Base-by-base conservation (phyloP, 441 rosid species). In the Populus hybrid region DNA sequence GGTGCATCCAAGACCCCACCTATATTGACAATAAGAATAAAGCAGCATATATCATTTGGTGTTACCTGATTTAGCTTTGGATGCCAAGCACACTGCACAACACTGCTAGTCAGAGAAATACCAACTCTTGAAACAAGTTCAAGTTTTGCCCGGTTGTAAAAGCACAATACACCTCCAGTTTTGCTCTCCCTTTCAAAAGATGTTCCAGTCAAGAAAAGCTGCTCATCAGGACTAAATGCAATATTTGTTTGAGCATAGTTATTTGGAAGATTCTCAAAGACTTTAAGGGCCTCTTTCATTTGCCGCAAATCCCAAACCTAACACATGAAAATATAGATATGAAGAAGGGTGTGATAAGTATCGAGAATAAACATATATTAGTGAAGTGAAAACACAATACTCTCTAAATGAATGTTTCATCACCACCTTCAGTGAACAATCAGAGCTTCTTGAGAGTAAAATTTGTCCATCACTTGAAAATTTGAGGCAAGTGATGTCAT, bases 281-380 rank as follows among this genome's bases (percentile, higher is more conserved):
- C 88, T 80, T 88, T 83, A 23, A 96, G 91, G 64, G 96, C 77
- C 71, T 82, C 86, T 83, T 92, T 94, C 91, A 87, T 89, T 79
- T 88, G 89, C 72, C 96, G 96, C 86, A 96, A 84, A 87, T 94
- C 99, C 98, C 99, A 96, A 68, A 93, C 92, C 99, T 94, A 82
- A 82, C 65, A 72, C 23, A 83, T 66, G 38, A 68, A 75, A 7
- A 69, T 83, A 64, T 35, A 77, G 42, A 68, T 18, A 20, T 73
- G 68, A 29, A 80, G 50, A 40, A 68, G 35, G 53, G 23, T 80
- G 68, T 38, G 31, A 82, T 31, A 77, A 28, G 28, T 12, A 78
- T 23, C 64, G 64, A 76, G 73, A 59, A 79, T 23, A 69, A 61
- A 29, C 14, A 68, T n/a, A 56, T 28, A 12, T 63, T 40, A 2